A percentile compares a stretch with the other conserved stretches of the same genome.
phyloP scores from a whole-genome alignment of 306 rosid species.

The Ochetophila trinervis region DNA sequence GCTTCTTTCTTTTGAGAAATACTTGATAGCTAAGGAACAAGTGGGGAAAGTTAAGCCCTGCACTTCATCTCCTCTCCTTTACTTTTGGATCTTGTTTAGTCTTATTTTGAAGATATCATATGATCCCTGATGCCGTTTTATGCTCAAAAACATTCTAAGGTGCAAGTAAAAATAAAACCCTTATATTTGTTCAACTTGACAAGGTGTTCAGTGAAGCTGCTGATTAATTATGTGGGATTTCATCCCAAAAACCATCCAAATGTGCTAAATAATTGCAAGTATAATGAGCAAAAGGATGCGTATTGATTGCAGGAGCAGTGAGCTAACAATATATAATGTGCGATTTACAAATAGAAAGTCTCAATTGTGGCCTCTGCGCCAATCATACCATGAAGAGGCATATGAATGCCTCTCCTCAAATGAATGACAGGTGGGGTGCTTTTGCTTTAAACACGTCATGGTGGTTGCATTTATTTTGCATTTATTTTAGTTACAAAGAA shows the following conservation, averaged over 20 bases:
- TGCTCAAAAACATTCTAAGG: neutral
- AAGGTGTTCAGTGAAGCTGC: neutral
- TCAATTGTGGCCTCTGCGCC: neutral
- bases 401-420: conserved; percentile 6
- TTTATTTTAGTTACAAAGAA: no score
- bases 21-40: no score
- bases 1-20: no score
- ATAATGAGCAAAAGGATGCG: neutral
- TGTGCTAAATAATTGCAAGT: neutral
- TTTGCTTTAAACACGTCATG: neutral
- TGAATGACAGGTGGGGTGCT: neutral
- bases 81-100: no score
- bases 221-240: neutral
- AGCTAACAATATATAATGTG: neutral
- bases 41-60: no score
- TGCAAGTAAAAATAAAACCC: no score
- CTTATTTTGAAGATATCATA: no score
- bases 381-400: neutral
- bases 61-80: no score
- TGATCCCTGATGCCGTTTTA: no score
- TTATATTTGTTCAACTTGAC: neutral
- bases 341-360: neutral
- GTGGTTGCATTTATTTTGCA: conserved; percentile 6
- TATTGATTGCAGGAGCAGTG: neutral
- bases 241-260: neutral